phyloP scores from a whole-genome alignment of 1,284 basidiomycete genomes.

The Sporisorium scitamineum region DNA sequence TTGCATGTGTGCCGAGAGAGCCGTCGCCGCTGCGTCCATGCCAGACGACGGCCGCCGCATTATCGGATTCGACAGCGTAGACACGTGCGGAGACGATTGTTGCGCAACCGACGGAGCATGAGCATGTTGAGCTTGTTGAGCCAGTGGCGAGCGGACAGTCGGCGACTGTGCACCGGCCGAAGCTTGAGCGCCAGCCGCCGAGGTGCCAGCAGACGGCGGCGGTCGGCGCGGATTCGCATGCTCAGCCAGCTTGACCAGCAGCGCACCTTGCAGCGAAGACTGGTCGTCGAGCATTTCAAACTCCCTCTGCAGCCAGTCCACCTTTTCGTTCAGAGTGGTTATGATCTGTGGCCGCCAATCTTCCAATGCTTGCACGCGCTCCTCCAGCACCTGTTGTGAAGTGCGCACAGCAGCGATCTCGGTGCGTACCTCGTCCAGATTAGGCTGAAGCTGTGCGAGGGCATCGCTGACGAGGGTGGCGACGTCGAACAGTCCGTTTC shows the following conservation, averaged over 20 bases:
- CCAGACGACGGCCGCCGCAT: slow-evolving; percentile 11
- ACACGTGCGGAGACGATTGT: neutral
- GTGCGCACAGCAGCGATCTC: slow-evolving; percentile 1
- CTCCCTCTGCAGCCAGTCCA: slow-evolving; percentile 13
- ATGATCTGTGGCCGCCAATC: slow-evolving; percentile 4
- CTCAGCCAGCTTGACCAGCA: slow-evolving; percentile 38
- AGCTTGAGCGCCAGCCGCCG: neutral
- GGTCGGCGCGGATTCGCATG: slow-evolving; percentile 39
- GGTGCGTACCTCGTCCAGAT: neutral
- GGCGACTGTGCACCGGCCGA: neutral
- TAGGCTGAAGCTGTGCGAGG: neutral
- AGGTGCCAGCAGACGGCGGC: neutral
- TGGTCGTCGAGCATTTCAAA: slow-evolving; percentile 35
- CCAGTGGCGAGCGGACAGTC: neutral
- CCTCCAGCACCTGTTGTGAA: slow-evolving; percentile 2
- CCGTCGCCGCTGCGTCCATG: slow-evolving; percentile 15
- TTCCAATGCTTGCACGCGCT: slow-evolving; percentile 9
- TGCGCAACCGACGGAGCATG: neutral
- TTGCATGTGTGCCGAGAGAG: slow-evolving; percentile 19
- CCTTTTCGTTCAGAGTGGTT: neutral
- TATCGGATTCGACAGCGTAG: neutral
- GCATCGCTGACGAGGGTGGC: neutral
- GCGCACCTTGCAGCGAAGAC: slow-evolving; percentile 40
- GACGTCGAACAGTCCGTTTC: slow-evolving; percentile 2
- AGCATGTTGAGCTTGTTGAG: slow-evolving; percentile 3